These are phyloP conservation scores for Arthrocladium fulminans DNA, from an alignment of 2,329 filamentous ascomycete genomes.

Conservation along the genomic window DNA sequence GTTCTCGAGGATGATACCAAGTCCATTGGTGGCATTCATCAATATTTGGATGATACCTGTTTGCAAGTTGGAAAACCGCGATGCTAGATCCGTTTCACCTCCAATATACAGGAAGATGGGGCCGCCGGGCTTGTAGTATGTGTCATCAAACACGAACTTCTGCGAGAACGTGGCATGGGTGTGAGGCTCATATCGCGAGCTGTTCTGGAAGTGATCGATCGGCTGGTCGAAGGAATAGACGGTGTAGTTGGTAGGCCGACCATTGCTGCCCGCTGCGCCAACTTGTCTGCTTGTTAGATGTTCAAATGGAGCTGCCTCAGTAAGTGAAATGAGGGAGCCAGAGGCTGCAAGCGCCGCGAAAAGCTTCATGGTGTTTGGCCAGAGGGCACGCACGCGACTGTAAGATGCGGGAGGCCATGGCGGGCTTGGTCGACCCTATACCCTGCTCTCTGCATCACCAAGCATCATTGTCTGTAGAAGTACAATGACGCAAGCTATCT, in stretches of 20 bases:
- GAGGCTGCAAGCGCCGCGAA: background rate
- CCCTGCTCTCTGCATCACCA: background rate
- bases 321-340: background rate
- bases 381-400: background rate
- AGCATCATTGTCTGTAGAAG: background rate
- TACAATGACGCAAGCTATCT: background rate
- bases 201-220: slow-evolving; percentile 20
- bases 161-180: slow-evolving; percentile 43
- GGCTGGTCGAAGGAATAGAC: slow-evolving; percentile 16
- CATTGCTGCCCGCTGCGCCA: slow-evolving; percentile 14
- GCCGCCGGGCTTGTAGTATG: slow-evolving; percentile 47
- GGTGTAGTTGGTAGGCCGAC: slow-evolving; percentile 18
- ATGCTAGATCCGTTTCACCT: slow-evolving; percentile 31
- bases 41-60: slow-evolving; percentile 44
- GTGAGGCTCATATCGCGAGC: slow-evolving; percentile 17
- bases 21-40: slow-evolving; percentile 45
- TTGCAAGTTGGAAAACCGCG: slow-evolving; percentile 37
- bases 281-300: slow-evolving; percentile 9
- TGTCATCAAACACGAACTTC: slow-evolving; percentile 46
- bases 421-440: background rate
- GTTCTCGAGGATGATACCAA: slow-evolving; percentile 40
- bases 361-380: slow-evolving; percentile 4
- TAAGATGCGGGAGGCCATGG: background rate
- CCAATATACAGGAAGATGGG: slow-evolving; percentile 37
- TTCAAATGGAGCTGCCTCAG: slow-evolving; percentile 1